These are phyloP conservation scores for Penicillium sp. DNA, from an alignment of 2,329 filamentous ascomycete genomes.

Conservation along the genomic window DNA sequence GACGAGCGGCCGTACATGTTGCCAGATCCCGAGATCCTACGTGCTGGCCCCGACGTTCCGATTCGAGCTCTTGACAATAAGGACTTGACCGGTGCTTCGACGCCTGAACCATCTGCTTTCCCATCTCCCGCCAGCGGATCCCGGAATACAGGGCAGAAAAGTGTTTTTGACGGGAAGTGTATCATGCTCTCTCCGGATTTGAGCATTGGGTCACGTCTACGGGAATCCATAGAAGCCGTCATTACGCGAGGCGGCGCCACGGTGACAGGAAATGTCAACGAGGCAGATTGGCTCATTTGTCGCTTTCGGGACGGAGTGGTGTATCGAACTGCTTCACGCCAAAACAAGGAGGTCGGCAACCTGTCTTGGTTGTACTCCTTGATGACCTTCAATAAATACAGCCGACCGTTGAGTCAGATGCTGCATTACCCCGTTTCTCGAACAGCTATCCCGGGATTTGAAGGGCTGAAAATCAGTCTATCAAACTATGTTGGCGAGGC, in stretches of 20 bases:
- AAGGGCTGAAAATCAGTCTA: conserved; percentile 70
- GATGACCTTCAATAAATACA: conserved; percentile 84
- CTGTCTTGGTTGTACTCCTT: conserved; percentile 90
- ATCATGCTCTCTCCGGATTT: conserved; percentile 74
- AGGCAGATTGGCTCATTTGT: conserved; percentile 79
- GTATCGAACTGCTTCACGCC: conserved; percentile 69
- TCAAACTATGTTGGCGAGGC: conserved; percentile 97
- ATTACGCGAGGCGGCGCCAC: conserved; percentile 66
- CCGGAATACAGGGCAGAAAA: conserved; percentile 49
- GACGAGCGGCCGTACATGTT: conserved; percentile 80
- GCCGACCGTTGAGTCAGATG: conserved; percentile 71
- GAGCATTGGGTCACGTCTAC: conserved; percentile 60
- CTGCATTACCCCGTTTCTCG: conserved; percentile 84
- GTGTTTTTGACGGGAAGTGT: conserved; percentile 70
- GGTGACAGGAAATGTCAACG: conserved; percentile 58
- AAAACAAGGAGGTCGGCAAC: conserved; percentile 80
- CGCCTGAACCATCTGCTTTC: conserved; percentile 42
- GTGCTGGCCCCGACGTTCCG: conserved; percentile 50
- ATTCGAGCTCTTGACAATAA: conserved; percentile 54
- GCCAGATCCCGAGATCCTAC: conserved; percentile 79
- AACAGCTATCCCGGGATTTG: conserved; percentile 71
- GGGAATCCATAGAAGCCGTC: conserved; percentile 62
- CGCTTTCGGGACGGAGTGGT: conserved; percentile 76
- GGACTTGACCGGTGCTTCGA: conserved; percentile 63
- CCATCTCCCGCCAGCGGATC: conserved; percentile 27